Percentiles rank a stretch among this genome's conserved stretches.
Conservation (phyloP, 305 asterid genomes). For the Fraxinus velutina region DNA sequence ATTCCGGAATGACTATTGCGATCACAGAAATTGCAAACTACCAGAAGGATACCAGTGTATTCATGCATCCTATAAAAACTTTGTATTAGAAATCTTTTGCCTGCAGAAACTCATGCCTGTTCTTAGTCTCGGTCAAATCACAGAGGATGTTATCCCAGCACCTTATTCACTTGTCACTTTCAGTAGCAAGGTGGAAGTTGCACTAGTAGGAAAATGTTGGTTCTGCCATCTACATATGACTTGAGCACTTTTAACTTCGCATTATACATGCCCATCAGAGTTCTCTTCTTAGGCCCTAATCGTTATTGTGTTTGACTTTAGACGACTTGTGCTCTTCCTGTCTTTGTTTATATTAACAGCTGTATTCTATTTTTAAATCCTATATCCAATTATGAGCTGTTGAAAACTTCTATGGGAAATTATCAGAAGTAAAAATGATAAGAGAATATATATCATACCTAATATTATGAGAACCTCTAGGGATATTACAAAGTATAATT, state of each 20-base stretch:
- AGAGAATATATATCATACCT: constrained; percentile 16
- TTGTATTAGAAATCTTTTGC: background rate
- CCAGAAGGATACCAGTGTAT: background rate
- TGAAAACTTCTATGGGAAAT: background rate
- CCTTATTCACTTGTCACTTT: background rate
- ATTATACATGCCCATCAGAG: background rate
- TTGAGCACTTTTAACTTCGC: background rate
- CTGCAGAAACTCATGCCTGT: background rate
- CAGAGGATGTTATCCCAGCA: background rate
- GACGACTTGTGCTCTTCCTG: background rate
- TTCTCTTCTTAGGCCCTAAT: background rate
- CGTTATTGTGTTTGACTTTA: background rate
- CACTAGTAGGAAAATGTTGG: background rate
- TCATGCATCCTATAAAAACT: background rate
- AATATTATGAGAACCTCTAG: background rate
- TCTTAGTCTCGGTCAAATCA: background rate
- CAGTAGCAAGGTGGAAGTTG: background rate
- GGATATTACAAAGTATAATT: background rate
- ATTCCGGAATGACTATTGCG: background rate
- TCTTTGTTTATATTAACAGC: background rate
- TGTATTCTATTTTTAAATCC: background rate
- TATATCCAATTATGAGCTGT: background rate
- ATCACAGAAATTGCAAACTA: background rate
- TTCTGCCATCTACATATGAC: background rate
- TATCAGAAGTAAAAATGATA: background rate